Evolutionary conservation across 345 rosid species (phyloP), one percentile per base, ranked within the genome.

Genomic region (Heritiera fomes): DNA sequence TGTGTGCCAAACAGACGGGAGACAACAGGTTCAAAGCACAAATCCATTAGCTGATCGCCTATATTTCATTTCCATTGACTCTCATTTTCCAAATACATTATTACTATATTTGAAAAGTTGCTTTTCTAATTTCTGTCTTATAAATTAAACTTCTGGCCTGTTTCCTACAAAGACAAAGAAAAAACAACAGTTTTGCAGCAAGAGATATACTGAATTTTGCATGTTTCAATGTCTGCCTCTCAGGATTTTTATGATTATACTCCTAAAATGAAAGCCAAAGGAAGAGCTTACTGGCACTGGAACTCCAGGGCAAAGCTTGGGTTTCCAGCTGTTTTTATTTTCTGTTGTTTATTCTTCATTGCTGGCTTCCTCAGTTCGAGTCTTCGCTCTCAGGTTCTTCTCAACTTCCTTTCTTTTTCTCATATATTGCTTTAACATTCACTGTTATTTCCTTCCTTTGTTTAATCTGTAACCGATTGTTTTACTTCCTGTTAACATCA

Each of bases 281-380:
- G 28, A n/a, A 49, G n/a, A 28, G 58, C 14, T 49, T 47, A 50
- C 60, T 11, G 55, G 75, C 15, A 71, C 45, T 28, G 75, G 43
- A 50, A 32, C 75, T n/a, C 46, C 62, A 72, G 28, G 53, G 28
- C 76, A 67, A 80, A 73, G 73, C 55, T 77, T 34, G 80, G 79
- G 15, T 79, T 87, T 5, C 82, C 87, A 11, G 82, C 74, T n/a
- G 81, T 87, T 30, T 53, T 88, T 65, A 41, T 87, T 17, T 81
- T 83, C 38, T 91, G 82, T 84, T 80, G 59, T 30, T 81, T 85
- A 81, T 87, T 88, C 88, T 90, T 89, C 84, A 14, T 90, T 32
- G 85, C 80, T 30, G 94, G 93, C 75, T 80, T 84, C 66, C 79
- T 81, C 76, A 66, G 69, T 60, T 91, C 91, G 64, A 71, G 63